A percentile compares a stretch with the other conserved stretches of the same genome.
These are phyloP conservation scores for Narthecium ossifragum DNA, from an alignment of 106 monocot species.

Conservation along the genomic window DNA sequence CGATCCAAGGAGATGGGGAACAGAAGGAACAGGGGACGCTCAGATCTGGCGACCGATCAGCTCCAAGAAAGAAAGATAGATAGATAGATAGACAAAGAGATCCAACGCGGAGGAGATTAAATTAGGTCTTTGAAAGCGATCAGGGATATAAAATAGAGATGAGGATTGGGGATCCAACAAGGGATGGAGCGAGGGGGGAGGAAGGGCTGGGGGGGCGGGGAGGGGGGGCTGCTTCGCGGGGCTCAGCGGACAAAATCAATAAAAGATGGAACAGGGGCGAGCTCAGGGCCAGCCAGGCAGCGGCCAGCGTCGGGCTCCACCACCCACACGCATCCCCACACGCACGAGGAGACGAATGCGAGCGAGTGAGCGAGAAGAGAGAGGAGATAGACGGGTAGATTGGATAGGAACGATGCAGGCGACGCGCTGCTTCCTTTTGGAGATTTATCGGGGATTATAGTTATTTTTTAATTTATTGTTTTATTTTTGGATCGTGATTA, in stretches of 20 bases:
- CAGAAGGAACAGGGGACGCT: no score
- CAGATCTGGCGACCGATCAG: neutral
- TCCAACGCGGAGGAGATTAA: neutral
- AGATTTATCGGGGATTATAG: no score
- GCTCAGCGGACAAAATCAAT: conserved; percentile 2
- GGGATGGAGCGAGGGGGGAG: neutral
- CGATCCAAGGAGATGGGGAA: no score
- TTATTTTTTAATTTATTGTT: no score
- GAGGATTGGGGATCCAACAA: neutral
- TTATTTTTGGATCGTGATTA: no score
- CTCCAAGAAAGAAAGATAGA: neutral
- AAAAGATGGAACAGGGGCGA: neutral
- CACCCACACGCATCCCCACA: conserved; percentile 7
- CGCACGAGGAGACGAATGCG: neutral
- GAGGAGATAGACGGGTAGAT: neutral
- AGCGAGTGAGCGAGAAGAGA: conserved; percentile 5
- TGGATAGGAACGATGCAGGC: neutral
- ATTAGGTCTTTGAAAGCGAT: neutral
- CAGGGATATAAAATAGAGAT: no score
- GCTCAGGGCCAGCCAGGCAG: neutral
- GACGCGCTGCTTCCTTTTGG: no score
- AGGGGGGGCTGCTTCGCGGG: neutral
- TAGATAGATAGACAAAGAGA: neutral
- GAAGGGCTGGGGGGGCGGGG: neutral
- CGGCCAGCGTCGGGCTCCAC: conserved; percentile 1